Percentiles rank a stretch among this genome's conserved stretches.
Evolutionary conservation across 108 stramenopile species (phyloP).

Genomic region (Discostella pseudostelligera): DNA sequence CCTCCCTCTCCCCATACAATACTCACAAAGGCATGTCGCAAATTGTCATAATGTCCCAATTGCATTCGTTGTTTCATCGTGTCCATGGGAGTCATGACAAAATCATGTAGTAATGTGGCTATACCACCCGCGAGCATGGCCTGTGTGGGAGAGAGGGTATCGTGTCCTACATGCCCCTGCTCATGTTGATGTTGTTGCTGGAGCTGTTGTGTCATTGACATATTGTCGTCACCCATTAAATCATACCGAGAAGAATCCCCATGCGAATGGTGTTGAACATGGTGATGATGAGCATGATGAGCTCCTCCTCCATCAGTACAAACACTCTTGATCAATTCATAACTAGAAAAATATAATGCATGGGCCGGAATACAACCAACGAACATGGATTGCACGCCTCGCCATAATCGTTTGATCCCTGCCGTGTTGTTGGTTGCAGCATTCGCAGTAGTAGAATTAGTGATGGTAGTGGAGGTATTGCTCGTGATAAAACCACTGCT

Average conservation of each 20-base stretch:
- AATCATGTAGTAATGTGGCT: constrained; percentile 90
- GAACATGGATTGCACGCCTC: constrained; percentile 95
- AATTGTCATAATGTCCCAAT: constrained; percentile 91
- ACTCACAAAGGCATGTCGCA: constrained; percentile 60
- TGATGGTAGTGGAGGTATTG: no score
- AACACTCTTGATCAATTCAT: constrained; percentile 82
- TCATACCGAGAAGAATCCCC: neutral
- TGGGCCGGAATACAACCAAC: constrained; percentile 98
- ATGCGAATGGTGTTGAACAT: constrained; percentile 5
- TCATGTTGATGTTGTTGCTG: neutral
- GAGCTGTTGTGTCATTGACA: neutral
- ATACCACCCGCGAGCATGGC: constrained; percentile 84
- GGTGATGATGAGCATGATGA: neutral
- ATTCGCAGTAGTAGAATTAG: no score
- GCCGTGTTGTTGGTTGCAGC: constrained; percentile 6
- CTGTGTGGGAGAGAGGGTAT: constrained; percentile 22
- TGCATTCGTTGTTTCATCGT: constrained; percentile 99
- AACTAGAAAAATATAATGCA: constrained; percentile 94
- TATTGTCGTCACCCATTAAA: neutral
- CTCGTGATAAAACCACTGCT: no score
- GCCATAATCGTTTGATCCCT: constrained; percentile 84
- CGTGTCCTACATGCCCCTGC: constrained; percentile 8
- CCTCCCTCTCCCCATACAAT: constrained; percentile 35
- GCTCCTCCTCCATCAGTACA: constrained; percentile 20
- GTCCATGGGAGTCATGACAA: constrained; percentile 96